These are phyloP conservation scores for Talaromyces sp. DNA, from an alignment of 2,329 filamentous ascomycete genomes.

Conservation along the genomic window DNA sequence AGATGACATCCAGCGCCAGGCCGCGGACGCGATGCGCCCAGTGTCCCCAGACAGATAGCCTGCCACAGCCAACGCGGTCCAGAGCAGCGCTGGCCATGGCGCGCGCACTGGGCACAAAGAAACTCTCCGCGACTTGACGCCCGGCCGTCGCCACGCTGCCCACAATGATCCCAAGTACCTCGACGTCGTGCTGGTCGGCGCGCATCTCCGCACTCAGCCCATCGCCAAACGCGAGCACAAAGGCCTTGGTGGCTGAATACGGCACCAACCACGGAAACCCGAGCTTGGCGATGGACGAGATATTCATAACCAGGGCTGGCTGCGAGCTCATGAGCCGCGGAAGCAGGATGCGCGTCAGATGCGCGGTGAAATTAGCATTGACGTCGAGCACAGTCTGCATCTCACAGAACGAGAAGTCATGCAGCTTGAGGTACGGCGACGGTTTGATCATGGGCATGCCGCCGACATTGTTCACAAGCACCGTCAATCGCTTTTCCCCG, in stretches of 20 bases:
- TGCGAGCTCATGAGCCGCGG: conserved; percentile 37
- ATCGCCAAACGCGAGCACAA: conserved; percentile 36
- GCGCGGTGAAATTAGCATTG: conserved; percentile 47
- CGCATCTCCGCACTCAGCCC: conserved; percentile 40
- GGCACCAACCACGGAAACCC: conserved; percentile 44
- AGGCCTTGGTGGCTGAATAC: conserved; percentile 46
- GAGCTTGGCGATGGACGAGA: conserved; percentile 43
- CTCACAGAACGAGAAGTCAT: conserved; percentile 29
- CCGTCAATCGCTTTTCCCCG: conserved; percentile 41
- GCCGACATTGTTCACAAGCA: conserved; percentile 56
- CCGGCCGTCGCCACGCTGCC: conserved; percentile 25
- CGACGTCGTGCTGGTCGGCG: conserved; percentile 30
- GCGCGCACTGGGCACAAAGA: conserved; percentile 25
- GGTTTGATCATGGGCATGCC: conserved; percentile 26
- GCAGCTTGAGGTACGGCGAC: conserved; percentile 30
- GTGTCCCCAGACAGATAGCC: conserved; percentile 24
- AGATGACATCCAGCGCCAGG: not conserved
- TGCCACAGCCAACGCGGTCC: conserved; percentile 30
- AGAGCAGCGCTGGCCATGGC: conserved; percentile 27
- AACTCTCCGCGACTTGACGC: conserved; percentile 16
- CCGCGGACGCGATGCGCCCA: conserved; percentile 27
- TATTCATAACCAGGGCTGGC: conserved; percentile 47
- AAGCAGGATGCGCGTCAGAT: conserved; percentile 44
- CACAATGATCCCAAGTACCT: conserved; percentile 35
- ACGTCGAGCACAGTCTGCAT: conserved; percentile 41